Base-by-base conservation (phyloP, 768 basidiomycete species). In the Russula virescens region DNA sequence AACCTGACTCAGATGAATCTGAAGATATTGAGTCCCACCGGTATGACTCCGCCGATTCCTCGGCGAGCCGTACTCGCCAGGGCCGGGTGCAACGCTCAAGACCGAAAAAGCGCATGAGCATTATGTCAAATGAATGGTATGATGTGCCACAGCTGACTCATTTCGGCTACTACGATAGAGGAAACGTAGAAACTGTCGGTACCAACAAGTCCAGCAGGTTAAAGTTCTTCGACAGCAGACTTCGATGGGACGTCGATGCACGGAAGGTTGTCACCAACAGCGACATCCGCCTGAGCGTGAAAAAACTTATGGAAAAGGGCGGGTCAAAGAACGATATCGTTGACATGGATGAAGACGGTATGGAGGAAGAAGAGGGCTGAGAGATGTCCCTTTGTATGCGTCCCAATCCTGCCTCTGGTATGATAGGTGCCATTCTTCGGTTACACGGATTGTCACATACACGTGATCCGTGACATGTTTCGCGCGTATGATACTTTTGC, bases 31-130 rank as follows among this genome's bases (percentile, higher is more conserved):
- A 70, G 19, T 67, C 69, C 16, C 55, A 65, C n/a, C 55, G 52
- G 16, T 62, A 68, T 53, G 66, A 69, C 54, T 73, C 72, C 9
- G 73, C 87, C 69, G 80, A 78, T 34, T 81, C 83, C 10, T 69
- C 76, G 2, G 67, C 71, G 38, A 71, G 72, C 56, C 69, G 72
- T 18, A 57, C 60, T 51, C 63, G 60, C 31, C 68, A 61, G 5
- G 58, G 67, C 23, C 69, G 71, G 19, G 70, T 69, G 26, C 73
- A 70, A 19, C 69, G 72, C 25, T 74, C 74, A 40, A 57, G 64
- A 28, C 65, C 68, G 35, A 78, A 78, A 67, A 83, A 82, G 65
- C 81, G 84, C 59, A 89, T 90, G 85, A 88, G 86, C 66, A 77
- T 89, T 51, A 56, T 86, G 53, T 87, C 85, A 19, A 83, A 82